Percentiles rank a stretch among this genome's conserved stretches.
Conservation (phyloP, 306 rosid species). For the Castanospermum australe region DNA sequence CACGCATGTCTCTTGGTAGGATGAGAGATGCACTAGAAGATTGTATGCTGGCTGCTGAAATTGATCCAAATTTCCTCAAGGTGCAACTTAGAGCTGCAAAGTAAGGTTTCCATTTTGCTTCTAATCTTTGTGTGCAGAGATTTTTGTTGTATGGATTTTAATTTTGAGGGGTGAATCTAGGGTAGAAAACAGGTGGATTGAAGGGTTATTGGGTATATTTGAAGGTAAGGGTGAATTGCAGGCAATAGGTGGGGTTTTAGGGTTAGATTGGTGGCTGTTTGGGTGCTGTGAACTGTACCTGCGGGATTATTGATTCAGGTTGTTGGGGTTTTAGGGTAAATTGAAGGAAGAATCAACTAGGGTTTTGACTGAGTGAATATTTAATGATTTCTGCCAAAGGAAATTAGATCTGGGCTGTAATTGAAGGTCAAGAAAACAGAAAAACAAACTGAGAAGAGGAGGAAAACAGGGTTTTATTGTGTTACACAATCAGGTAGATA, state of each 20-base stretch:
- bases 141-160: conserved; percentile 30
- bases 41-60: conserved; percentile 74
- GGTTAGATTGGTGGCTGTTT: neutral
- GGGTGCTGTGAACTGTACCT: neutral
- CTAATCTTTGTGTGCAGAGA: neutral
- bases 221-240: conserved; percentile 13
- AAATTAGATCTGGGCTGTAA: no score
- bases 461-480: no score
- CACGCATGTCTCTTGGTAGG: conserved; percentile 90
- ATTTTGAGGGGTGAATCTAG: conserved; percentile 1
- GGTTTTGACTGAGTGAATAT: no score
- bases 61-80: conserved; percentile 80
- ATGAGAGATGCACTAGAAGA: conserved; percentile 85
- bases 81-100: conserved; percentile 97
- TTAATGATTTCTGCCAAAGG: no score
- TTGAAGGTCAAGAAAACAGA: no score
- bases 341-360: no score
- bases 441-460: no score
- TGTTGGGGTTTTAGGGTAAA: no score
- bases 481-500: no score
- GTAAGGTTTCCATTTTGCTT: conserved; percentile 53
- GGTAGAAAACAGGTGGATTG: neutral
- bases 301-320: neutral
- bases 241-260: conserved; percentile 37
- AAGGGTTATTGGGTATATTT: neutral